Evolutionary conservation across 176 grass and related monocot species (phyloP), one percentile per base, ranked within the genome.

Genomic region (Eremochloa ophiuroides): DNA sequence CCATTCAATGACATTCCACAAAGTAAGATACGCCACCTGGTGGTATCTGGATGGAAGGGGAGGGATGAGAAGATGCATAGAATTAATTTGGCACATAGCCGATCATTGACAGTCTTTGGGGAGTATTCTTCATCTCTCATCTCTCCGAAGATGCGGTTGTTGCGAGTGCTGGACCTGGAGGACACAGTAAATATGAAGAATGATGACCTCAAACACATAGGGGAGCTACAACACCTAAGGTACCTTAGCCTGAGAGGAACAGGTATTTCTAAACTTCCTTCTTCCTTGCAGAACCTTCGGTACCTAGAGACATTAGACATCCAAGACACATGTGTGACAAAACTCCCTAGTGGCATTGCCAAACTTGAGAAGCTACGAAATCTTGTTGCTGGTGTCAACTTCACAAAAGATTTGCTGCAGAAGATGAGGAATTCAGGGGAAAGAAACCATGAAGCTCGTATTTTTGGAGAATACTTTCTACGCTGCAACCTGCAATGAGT

Each of bases 91-190:
- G 50, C 80, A 16, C 30, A 27, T 0, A 4, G 89, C 7, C 59
- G 91, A 16, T 93, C 87, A 7, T 40, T 93, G 29, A 80, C 87
- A 14, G n/a, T 76, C 17, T 87, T 90, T 11, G 43, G 42, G 27
- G 29, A 59, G 10, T 69, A 23, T 3, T 62, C 83, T 38, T 39
- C 14, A 15, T 67, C 76, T 6, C 38, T 80, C 10, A 40, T 81
- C 9, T 78, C 71, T 37, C 50, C 25, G n/a, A 46, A 82, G 33
- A 2, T 89, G 58, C 75, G 14, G 9, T 5, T 87, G 25, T 38
- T 93, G 35, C 70, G 84, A 15, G 62, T 87, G 20, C 33, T 93
- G 35, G 84, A 93, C 63, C 11, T 89, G 62, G 73, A 86, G 64
- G 77, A 76, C 64, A 67, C 66, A 3, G 4, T 4, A 22, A 43